Evolutionary conservation across 2,329 filamentous ascomycete species (phyloP).

Genomic region (Penicillium sclerotiorum): DNA sequence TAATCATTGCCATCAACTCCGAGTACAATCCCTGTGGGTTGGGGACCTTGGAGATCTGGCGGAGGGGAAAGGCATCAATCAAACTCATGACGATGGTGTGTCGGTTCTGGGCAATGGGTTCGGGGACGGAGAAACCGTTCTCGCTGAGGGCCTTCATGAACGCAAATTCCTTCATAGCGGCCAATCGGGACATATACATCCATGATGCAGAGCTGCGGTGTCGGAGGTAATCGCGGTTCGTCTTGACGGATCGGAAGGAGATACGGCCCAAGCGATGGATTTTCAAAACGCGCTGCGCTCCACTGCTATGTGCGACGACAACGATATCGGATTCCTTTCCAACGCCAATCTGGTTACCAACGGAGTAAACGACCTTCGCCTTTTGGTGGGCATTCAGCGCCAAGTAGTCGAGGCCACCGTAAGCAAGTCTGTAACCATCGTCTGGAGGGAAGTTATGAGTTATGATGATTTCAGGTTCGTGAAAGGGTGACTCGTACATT

Average conservation of each 20-base stretch:
- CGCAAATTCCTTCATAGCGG: slow-evolving; percentile 89
- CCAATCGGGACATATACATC: slow-evolving; percentile 96
- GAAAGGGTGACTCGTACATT: slow-evolving; percentile 56
- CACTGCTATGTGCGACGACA: slow-evolving; percentile 80
- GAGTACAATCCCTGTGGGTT: slow-evolving; percentile 84
- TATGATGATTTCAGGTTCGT: background rate
- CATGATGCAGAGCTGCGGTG: slow-evolving; percentile 80
- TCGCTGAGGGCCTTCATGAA: slow-evolving; percentile 87
- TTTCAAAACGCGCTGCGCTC: slow-evolving; percentile 82
- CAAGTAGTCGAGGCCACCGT: slow-evolving; percentile 97
- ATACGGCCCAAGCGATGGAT: slow-evolving; percentile 95
- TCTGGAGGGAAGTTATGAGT: slow-evolving; percentile 49
- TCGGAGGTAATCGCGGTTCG: slow-evolving; percentile 91
- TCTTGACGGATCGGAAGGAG: slow-evolving; percentile 94
- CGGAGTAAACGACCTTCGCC: slow-evolving; percentile 79
- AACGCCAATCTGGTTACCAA: slow-evolving; percentile 91
- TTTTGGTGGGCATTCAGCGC: slow-evolving; percentile 87
- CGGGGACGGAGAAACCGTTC: slow-evolving; percentile 86
- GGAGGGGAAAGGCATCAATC: slow-evolving; percentile 86
- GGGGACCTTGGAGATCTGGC: slow-evolving; percentile 82
- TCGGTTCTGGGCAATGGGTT: slow-evolving; percentile 83
- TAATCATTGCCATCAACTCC: slow-evolving; percentile 85
- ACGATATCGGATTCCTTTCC: slow-evolving; percentile 98
- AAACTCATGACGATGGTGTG: slow-evolving; percentile 97
- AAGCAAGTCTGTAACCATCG: slow-evolving; percentile 94